Evolutionary conservation across 2,329 filamentous ascomycete species (phyloP), one percentile per base, ranked within the genome.

Genomic region (Coniochaeta sp.): DNA sequence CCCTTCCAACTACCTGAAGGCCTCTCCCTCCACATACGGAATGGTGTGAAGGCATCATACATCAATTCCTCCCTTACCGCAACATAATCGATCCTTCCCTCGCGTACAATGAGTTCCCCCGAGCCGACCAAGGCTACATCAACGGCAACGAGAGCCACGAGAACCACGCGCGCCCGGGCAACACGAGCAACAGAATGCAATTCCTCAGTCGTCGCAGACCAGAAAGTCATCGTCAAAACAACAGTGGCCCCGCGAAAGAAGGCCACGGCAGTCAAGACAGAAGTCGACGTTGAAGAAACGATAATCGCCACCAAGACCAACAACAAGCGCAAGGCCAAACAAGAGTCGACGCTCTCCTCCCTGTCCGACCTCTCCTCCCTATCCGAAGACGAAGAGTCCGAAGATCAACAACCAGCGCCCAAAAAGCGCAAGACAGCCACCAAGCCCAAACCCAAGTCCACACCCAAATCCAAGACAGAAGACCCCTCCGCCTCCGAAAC

Each of bases 401-500:
- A n/a, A n/a, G n/a, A n/a, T n/a, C n/a, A n/a, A n/a, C n/a, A 35
- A 49, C 47, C 47, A 3, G 16, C 47, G 9, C 10, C 47, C 28
- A 49, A 60, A 51, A 63, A 61, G 50, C 57, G 56, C 48, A 61
- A 60, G 40, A 56, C 57, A n/a, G n/a, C n/a, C n/a, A n/a, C n/a
- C n/a, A n/a, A n/a, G n/a, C n/a, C n/a, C n/a, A n/a, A n/a, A n/a
- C n/a, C n/a, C n/a, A n/a, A n/a, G n/a, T n/a, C n/a, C n/a, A n/a
- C n/a, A n/a, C n/a, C n/a, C 31, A 57, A 57, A 48, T 40, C 55
- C 4, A 52, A 78, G 64, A n/a, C n/a, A n/a, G n/a, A n/a, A n/a
- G 62, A 71, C 46, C 63, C 64, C 22, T 5, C 31, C 31, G 6
- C 8, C 31, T 5, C 9, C 22, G 71, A 72, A 71, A 74, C 51